Percentiles rank a stretch among this genome's conserved stretches.
Conservation (phyloP, 164 flowering plant species). For the Houttuynia cordata region DNA sequence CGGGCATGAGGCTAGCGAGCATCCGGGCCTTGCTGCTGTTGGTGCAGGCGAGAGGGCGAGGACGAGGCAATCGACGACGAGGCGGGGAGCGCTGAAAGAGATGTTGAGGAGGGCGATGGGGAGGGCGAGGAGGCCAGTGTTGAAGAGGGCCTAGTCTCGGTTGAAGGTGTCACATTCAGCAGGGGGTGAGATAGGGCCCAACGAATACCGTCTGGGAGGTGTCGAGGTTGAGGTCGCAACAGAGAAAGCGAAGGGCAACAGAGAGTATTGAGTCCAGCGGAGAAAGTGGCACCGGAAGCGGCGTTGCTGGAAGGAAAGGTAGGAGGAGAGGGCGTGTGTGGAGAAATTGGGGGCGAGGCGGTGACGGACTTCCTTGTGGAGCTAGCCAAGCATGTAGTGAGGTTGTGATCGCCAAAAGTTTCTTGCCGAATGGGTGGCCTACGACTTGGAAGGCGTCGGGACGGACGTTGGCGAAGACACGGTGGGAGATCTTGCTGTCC, state of each 20-base stretch:
- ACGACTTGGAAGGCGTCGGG: constrained; percentile 77
- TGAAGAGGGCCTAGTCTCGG: constrained; percentile 60
- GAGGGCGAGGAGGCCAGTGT: constrained; percentile 62
- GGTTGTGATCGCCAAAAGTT: constrained; percentile 88
- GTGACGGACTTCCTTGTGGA: constrained; percentile 74
- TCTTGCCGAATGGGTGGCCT: constrained; percentile 90
- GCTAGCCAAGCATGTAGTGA: constrained; percentile 73
- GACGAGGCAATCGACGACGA: constrained; percentile 56
- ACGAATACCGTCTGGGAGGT: constrained; percentile 88
- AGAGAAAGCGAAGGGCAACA: constrained; percentile 38
- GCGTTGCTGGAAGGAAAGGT: constrained; percentile 53
- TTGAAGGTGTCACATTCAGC: constrained; percentile 38
- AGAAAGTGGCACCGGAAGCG: constrained; percentile 45
- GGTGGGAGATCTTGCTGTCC: constrained; percentile 58
- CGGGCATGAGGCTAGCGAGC: constrained; percentile 36
- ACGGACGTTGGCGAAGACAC: constrained; percentile 67
- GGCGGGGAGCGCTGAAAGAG: constrained; percentile 60
- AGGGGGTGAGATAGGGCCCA: constrained; percentile 49
- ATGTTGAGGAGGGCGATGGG: constrained; percentile 83
- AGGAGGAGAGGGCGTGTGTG: constrained; percentile 53
- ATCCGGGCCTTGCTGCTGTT: constrained; percentile 35
- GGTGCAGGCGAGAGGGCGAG: constrained; percentile 42
- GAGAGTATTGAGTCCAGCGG: constrained; percentile 35
- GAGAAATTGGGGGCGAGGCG: constrained; percentile 91
- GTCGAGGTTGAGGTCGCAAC: constrained; percentile 78